Conservation (phyloP, 805 yeast genomes). For the Candida quercuum region DNA sequence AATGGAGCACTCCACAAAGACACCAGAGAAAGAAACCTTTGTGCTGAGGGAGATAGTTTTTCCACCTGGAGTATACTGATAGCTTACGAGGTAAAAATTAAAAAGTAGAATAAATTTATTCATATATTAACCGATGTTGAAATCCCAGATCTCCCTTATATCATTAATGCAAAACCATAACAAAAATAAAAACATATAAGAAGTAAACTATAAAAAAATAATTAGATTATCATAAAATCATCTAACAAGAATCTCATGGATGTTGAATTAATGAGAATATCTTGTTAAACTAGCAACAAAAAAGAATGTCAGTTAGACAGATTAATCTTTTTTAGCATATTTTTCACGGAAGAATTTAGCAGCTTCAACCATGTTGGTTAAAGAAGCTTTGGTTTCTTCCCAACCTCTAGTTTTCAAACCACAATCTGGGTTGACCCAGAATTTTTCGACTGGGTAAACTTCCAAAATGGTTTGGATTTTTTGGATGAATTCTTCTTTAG, state of each 20-base stretch:
- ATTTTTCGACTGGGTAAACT: slow-evolving; percentile 95
- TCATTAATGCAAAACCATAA: slow-evolving; percentile 23
- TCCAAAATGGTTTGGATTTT: slow-evolving; percentile 93
- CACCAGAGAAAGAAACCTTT: too few relatives aligned
- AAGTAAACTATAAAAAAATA: slow-evolving; percentile 10
- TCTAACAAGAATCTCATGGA: slow-evolving; percentile 7
- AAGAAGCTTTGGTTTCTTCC: slow-evolving; percentile 93
- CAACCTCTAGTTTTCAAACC: slow-evolving; percentile 99
- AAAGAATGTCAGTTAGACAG: slow-evolving; percentile 5
- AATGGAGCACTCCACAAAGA: slow-evolving; percentile 37
- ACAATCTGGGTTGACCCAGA: slow-evolving; percentile 99
- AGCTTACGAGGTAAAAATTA: too few relatives aligned
- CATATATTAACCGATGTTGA: slow-evolving; percentile 37
- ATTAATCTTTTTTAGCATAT: slow-evolving; percentile 14
- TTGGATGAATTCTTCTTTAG: slow-evolving; percentile 90
- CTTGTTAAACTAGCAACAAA: slow-evolving; percentile 1
- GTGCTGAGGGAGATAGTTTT: too few relatives aligned
- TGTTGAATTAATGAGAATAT: slow-evolving; percentile 21
- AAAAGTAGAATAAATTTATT: neutral
- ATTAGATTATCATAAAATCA: slow-evolving; percentile 3
- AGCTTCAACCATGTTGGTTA: slow-evolving; percentile 98
- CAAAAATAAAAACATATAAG: slow-evolving; percentile 14
- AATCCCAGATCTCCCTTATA: slow-evolving; percentile 29
- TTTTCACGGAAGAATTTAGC: slow-evolving; percentile 88
- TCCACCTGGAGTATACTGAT: too few relatives aligned